Evolutionary conservation across 805 yeast species (phyloP).

Genomic region (Priceomyces medius): DNA sequence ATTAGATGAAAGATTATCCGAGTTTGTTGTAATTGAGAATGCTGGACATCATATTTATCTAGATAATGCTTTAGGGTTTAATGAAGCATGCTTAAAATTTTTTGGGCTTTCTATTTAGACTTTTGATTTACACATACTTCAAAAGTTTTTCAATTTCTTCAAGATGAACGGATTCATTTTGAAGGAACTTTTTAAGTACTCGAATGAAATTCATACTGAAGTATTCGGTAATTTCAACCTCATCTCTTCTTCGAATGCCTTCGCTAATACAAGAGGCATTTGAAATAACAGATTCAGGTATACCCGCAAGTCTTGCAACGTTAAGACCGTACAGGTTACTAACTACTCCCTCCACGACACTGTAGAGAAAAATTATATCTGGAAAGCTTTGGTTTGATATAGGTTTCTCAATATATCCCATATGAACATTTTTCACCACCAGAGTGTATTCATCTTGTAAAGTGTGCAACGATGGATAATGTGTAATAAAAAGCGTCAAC

Average conservation of each 20-base stretch:
- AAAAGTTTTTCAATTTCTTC: slow-evolving; percentile 5
- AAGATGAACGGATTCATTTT: slow-evolving; percentile 2
- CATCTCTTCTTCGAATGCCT: slow-evolving; percentile 26
- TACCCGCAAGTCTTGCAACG: slow-evolving; percentile 74
- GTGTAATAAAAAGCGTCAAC: slow-evolving; percentile 77
- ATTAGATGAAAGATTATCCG: slow-evolving; percentile 15
- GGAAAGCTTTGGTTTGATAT: slow-evolving; percentile 32
- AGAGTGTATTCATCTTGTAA: slow-evolving; percentile 42
- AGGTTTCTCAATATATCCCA: slow-evolving; percentile 59
- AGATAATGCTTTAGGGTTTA: slow-evolving; percentile 38
- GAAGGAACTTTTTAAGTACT: neutral
- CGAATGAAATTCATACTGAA: slow-evolving; percentile 5
- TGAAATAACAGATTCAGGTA: slow-evolving; percentile 47
- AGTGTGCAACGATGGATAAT: slow-evolving; percentile 65
- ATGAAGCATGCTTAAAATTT: slow-evolving; percentile 21
- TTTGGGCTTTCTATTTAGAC: slow-evolving; percentile 12
- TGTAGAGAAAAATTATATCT: slow-evolving; percentile 40
- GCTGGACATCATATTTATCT: slow-evolving; percentile 46
- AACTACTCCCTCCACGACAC: slow-evolving; percentile 36
- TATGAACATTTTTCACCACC: slow-evolving; percentile 59
- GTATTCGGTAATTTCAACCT: slow-evolving; percentile 1
- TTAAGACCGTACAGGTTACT: slow-evolving; percentile 78
- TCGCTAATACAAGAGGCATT: slow-evolving; percentile 44
- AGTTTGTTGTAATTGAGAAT: slow-evolving; percentile 23
- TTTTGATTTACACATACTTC: slow-evolving; percentile 2